Evolutionary conservation across 495 filamentous ascomycete genomes (phyloP), one percentile per base, ranked within the genome.

Genomic region (Penicillium soppii): DNA sequence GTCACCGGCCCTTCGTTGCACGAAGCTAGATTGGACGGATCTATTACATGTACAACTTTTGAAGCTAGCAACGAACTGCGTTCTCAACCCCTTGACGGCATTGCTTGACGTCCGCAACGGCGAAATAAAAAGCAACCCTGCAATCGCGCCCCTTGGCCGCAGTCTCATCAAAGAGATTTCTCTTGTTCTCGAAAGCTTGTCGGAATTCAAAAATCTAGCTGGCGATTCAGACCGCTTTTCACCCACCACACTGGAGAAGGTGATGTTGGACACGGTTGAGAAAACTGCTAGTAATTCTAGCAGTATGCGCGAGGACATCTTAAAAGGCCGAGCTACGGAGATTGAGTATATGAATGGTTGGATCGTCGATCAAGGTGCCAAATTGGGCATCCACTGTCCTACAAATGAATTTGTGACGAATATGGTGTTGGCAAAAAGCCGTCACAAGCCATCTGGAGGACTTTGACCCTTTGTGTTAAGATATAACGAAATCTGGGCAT

Each of bases 331-430:
- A 53, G 54, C 66, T 43, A 90, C 87, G 4, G 89, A 91, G 67
- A 80, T 91, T 50, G 77, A 83, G 8, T 89, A 87, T 53, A 84
- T 91, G 56, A 92, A 90, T 68, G 89, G 88, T 8, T 92, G 82
- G 70, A 71, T 92, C 20, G 75, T 90, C 33, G 64, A 63, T 42
- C 77, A 77, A 20, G 88, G 77, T 9, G 70, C 76, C 58, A 78
- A 86, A 60, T 43, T 84, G 40, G 81, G 81, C 6, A 52, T 88
- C 5, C 54, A 69, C n/a, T 80, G 78, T 56, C 66, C 74, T 40
- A 68, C 81, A 50, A 87, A 91, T 58, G 71, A 74, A 44, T 67
- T 74, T 67, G 54, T 86, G 30, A 65, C 77, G 54, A 68, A 81
- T 41, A 62, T 81, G 45, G 73, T 85, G 15, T 72, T 76, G 44